Evolutionary conservation across 805 yeast species (phyloP).

Genomic region (Yarrowia osloensis): DNA sequence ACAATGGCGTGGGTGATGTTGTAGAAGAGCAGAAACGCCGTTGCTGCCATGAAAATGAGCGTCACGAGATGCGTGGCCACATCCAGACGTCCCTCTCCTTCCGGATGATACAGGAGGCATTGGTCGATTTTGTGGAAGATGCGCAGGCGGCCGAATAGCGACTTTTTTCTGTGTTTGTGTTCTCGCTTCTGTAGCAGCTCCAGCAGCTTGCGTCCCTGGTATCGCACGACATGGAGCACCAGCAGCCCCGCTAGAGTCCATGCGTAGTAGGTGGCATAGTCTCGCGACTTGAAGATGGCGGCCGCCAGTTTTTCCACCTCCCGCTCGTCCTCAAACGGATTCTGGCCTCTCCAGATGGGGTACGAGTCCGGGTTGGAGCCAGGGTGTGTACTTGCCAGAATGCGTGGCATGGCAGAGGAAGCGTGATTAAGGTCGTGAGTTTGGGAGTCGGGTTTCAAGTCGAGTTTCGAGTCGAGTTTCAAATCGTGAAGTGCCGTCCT

Average conservation of each 20-base stretch:
- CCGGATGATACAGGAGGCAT: constrained; percentile 10
- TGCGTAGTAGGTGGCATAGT: constrained; percentile 3
- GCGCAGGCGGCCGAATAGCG: not conserved
- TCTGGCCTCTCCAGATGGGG: constrained; percentile 7
- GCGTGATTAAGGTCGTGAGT: not conserved
- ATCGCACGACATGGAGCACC: constrained; percentile 8
- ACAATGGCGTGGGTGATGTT: constrained; percentile 30
- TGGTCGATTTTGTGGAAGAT: constrained; percentile 16
- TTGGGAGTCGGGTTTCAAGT: no score
- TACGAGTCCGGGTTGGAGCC: not conserved
- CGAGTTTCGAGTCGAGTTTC: no score
- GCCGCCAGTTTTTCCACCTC: not conserved
- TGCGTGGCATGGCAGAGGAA: constrained; percentile 4
- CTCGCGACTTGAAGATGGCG: constrained; percentile 6
- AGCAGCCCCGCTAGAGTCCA: constrained; percentile 1
- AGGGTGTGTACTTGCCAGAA: not conserved
- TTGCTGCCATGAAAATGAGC: not conserved
- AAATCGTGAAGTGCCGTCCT: no score
- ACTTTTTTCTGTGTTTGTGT: not conserved
- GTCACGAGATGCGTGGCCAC: not conserved
- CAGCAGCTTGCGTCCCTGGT: not conserved
- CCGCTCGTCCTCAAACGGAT: constrained; percentile 23
- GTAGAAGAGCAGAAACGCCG: constrained; percentile 7
- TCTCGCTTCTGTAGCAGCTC: not conserved
- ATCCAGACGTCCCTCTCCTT: constrained; percentile 5